Conservation (phyloP, 2,329 filamentous ascomycete genomes). For the Alternaria novae-zelandiae region DNA sequence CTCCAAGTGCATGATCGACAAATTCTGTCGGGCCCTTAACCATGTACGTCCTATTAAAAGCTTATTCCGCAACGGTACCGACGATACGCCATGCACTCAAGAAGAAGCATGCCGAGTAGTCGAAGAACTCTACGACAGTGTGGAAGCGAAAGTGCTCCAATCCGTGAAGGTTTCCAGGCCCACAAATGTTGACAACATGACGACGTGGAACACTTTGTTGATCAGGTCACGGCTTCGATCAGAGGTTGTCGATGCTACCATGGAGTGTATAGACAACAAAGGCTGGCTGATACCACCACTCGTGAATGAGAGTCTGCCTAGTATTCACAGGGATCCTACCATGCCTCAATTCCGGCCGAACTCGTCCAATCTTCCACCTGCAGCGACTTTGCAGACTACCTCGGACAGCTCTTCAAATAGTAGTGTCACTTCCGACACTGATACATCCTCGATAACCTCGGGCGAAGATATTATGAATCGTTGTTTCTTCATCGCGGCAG, state of each 20-base stretch:
- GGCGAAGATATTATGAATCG: not conserved
- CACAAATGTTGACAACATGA: constrained; percentile 16
- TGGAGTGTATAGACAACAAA: constrained; percentile 14
- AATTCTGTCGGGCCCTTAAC: constrained; percentile 22
- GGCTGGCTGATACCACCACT: constrained; percentile 23
- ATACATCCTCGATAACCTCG: constrained; percentile 1
- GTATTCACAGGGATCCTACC: constrained; percentile 61
- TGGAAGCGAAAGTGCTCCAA: constrained; percentile 25
- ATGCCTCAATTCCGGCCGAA: constrained; percentile 74
- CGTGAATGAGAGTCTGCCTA: not conserved
- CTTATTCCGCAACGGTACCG: constrained; percentile 13
- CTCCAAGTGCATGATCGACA: constrained; percentile 30
- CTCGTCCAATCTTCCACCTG: constrained; percentile 26
- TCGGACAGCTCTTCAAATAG: constrained; percentile 1
- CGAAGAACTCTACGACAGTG: constrained; percentile 13
- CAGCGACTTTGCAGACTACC: not conserved
- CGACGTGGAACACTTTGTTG: constrained; percentile 34
- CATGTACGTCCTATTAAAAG: constrained; percentile 1
- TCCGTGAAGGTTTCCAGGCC: constrained; percentile 12
- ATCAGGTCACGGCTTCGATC: constrained; percentile 26
- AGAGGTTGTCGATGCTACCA: constrained; percentile 26
- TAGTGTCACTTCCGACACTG: constrained; percentile 3
- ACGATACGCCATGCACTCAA: constrained; percentile 4
- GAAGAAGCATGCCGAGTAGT: constrained; percentile 13
- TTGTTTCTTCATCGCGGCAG: constrained; percentile 1